Base-by-base conservation (phyloP, 129 eudicot species). In the Silybum marianum region DNA sequence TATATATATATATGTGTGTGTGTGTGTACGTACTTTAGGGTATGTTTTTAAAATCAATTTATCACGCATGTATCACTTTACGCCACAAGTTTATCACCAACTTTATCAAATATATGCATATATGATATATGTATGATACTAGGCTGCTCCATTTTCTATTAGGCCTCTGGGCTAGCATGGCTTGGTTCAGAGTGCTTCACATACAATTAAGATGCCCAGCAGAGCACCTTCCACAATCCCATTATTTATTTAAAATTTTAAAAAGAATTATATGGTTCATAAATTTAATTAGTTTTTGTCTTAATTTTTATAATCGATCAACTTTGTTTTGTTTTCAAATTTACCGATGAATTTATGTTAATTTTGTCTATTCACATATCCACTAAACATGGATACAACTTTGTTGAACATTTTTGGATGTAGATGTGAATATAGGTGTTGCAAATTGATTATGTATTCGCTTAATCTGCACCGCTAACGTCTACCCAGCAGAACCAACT, bases 391-490 rank as follows among this genome's bases (percentile, higher is more conserved):
- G 19, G 22, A 28, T 7, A 21, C 19, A 72, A 72, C 26, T 9
- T n/a, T 72, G 21, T 72, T 72, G 75, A 23, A 9, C 36, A 26
- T 36, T 65, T 73, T 72, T 18, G 8, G 16, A 66, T 66, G 54
- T 30, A 73, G 22, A 74, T 46, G 21, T 16, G 13, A 19, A 54
- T 6, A 16, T 34, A 7, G 38, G 12, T 51, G 9, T 2, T 65
- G 54, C 69, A 81, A 74, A 74, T 75, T 40, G 71, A 65, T n/a
- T 65, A 74, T 46, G 75, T 19, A 79, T 74, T 73, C 8, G n/a
- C 24, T 19, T 62, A 40, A 25, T 26, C 66, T 28, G 24, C 73
- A 66, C 14, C n/a, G 21, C 46, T 62, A 78, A 34, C 16, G 62
- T 46, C 80, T 3, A 72, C 60, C 74, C 40, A 71, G 12, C 68